A percentile compares a stretch with the other conserved stretches of the same genome.
These are phyloP conservation scores for Flaveria robusta DNA, from an alignment of 129 eudicot genomes.

Conservation along the genomic window DNA sequence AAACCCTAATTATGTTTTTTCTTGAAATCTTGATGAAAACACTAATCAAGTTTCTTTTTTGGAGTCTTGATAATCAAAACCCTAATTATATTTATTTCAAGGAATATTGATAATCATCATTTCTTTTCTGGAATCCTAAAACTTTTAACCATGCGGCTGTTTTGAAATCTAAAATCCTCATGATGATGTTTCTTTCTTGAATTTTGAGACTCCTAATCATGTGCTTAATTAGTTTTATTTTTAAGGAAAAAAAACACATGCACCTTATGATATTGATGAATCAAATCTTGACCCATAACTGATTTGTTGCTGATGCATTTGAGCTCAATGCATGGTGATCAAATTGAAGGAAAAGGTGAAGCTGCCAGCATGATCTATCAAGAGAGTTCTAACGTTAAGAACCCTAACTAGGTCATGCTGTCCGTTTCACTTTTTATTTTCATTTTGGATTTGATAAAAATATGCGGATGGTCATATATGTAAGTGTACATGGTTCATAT, in stretches of 20 bases:
- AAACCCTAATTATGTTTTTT: constrained; percentile 5
- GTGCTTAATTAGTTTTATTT: neutral
- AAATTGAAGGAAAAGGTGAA: constrained; percentile 38
- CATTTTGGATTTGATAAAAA: constrained; percentile 15
- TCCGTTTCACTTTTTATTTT: constrained; percentile 35
- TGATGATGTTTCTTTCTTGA: neutral
- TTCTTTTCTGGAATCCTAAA: neutral
- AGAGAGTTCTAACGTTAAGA: neutral
- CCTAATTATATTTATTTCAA: neutral
- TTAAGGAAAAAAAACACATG: neutral
- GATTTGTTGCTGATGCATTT: neutral
- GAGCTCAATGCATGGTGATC: constrained; percentile 30
- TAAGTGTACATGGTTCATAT: neutral
- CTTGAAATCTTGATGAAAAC: neutral
- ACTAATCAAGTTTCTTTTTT: neutral
- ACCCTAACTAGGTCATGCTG: constrained; percentile 30
- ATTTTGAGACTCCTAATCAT: neutral
- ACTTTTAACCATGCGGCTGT: neutral
- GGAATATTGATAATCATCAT: neutral
- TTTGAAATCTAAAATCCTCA: neutral
- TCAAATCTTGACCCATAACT: neutral
- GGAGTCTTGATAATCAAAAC: neutral
- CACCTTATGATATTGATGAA: neutral
- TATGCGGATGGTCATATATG: neutral
- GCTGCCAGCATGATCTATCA: constrained; percentile 47